Base-by-base conservation (phyloP, 345 rosid genomes). In the Leavenworthia alabamica region DNA sequence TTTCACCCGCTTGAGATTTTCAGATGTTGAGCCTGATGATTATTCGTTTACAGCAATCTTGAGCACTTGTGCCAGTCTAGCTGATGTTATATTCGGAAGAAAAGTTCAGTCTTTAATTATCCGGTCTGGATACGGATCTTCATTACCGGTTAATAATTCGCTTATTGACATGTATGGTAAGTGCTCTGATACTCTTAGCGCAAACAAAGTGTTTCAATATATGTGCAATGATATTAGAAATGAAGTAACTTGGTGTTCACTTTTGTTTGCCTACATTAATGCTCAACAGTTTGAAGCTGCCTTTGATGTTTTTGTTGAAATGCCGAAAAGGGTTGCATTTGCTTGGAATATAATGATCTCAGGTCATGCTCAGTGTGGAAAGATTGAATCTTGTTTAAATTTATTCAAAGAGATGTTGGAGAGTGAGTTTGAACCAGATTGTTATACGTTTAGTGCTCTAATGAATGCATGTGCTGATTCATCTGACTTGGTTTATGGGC, bases 161-260 rank as follows among this genome's bases (percentile, higher is more conserved):
- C 85, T 89, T 56, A 62, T 89, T 52, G 81, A 89, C 56, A 80
- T 84, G 95, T 86, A 83, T 16, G 97, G 95, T 40, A 89, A 89
- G 79, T 89, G 97, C 16, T 60, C 8, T 56, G 66, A 66, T 28
- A 78, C 85, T 14, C 12, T 17, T 7, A 23, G 78, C 60, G 97
- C 95, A 26, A 43, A 45, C 44, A 72, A 61, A 71, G 85, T 85
- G 64, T 90, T 90, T 73, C 35, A 72, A 57, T 82, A 75, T 33
- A 78, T 74, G 85, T 51, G 22, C 26, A 53, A 19, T 53, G 54
- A 4, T 37, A 24, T 31, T 56, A 56, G 60, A 62, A 90, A 90
- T 79, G 90, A 86, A 73, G 84, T 90, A 32, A 73, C 90, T 8
- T 83, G 95, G 95, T 87, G 97, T 55, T 90, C 95, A 7, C 83